Evolutionary conservation across 2,329 filamentous ascomycete genomes (phyloP), one percentile per base, ranked within the genome.

Genomic region (Epichloe typhina): DNA sequence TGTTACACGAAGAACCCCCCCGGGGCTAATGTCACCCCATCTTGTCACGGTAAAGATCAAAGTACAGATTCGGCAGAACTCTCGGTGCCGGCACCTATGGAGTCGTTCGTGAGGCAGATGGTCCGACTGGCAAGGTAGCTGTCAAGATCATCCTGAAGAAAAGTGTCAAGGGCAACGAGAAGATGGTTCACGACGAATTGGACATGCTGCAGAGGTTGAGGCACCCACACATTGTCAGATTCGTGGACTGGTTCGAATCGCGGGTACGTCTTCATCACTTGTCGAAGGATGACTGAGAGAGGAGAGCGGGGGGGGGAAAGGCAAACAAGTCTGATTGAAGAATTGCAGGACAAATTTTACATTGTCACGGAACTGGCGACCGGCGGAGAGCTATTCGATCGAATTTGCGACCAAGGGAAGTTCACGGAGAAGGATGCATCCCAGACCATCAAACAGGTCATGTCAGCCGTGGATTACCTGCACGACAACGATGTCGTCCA

Each of bases 131-230:
- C 66, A 80, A 95, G 75, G 90, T 95, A 54, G 93, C 93, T 40
- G 80, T 98, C 69, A 98, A 98, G 77, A 97, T 98, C 67, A 98
- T 98, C 68, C 75, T 97, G 63, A 98, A 98, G 80, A 96, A 95
- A 75, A 97, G 95, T 70, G 91, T 98, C 66, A 94, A 90, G 68
- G 91, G 90, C 57, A 97, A 97, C 62, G 93, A 98, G 74, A 82
- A 85, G 67, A 98, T 98, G 93, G 93, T 98, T 40, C 93, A 95
- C 67, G 93, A 98, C 67, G 93, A 98, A 73, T 77, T 98, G 61
- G 80, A 89, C 58, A 89, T 98, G 82, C 78, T 98, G 57, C 89
- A 96, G 71, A 80, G 81, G 53, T 80, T 98, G 64, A 80, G 89
- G 64, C 93, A 98, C 67, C 86, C 88, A 49, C 88, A 97, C 69